A percentile compares a stretch with the other conserved stretches of the same genome.
phyloP scores from a whole-genome alignment of 352 stramenopile genomes.

The Phytophthora parvispora region DNA sequence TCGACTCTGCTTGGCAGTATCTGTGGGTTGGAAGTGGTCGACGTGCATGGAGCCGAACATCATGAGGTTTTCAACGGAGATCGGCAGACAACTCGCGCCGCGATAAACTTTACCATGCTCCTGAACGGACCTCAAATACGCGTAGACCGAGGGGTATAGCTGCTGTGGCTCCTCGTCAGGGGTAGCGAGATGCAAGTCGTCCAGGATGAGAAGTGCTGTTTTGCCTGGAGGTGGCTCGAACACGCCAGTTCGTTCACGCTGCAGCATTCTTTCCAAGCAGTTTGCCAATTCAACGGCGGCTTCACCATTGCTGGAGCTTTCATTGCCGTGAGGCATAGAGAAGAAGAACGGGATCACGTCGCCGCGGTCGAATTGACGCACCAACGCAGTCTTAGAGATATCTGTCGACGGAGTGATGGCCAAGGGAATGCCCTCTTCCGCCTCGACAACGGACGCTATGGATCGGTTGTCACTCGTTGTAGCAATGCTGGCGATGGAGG shows the following conservation, averaged over 20 bases:
- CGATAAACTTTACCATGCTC: constrained; percentile 41
- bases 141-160: constrained; percentile 24
- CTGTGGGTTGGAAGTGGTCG: neutral
- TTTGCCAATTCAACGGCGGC: constrained; percentile 33
- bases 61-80: constrained; percentile 46
- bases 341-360: constrained; percentile 64
- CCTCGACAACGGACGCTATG: constrained; percentile 15
- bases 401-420: constrained; percentile 19
- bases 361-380: constrained; percentile 44
- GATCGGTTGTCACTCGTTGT: neutral
- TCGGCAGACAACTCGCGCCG: constrained; percentile 18
- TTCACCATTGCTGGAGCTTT: constrained; percentile 13
- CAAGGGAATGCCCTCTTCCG: constrained; percentile 17
- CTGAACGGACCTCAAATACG: constrained; percentile 45
- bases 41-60: constrained; percentile 40
- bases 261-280: constrained; percentile 63
- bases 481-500: neutral
- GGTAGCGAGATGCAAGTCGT: constrained; percentile 60
- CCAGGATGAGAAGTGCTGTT: constrained; percentile 57
- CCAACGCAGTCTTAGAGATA: constrained; percentile 4
- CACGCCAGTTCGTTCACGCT: constrained; percentile 57
- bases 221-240: constrained; percentile 70
- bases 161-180: neutral
- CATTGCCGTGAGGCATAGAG: constrained; percentile 36
- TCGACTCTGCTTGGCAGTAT: neutral